These are phyloP conservation scores for Yamadazyma sp. DNA, from an alignment of 805 yeast genomes.

Conservation along the genomic window DNA sequence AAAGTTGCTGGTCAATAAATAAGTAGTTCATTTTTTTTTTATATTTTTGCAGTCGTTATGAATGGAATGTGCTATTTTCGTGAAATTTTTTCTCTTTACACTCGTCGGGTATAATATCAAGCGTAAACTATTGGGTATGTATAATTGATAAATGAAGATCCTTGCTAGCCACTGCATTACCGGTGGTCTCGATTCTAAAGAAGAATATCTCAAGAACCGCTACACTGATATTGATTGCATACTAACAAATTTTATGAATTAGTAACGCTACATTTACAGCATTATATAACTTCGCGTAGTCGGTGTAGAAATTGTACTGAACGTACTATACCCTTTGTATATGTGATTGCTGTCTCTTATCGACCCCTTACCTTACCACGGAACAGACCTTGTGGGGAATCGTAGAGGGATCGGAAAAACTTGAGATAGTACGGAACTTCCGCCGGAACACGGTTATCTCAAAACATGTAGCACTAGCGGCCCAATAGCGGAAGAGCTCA, in stretches of 20 bases:
- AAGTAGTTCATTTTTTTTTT: no score
- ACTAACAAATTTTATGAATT: no score
- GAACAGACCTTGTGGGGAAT: no score
- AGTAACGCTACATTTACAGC: no score
- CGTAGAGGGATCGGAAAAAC: slow-evolving; percentile 2
- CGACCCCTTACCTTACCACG: no score
- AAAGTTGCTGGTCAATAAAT: slow-evolving; percentile 15
- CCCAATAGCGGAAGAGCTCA: no score
- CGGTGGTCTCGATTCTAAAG: slow-evolving; percentile 19
- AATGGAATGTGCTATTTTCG: neutral
- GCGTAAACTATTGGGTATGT: slow-evolving; percentile 4
- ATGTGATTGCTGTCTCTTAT: no score
- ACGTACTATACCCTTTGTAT: no score
- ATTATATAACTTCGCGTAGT: neutral
- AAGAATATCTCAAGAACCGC: slow-evolving; percentile 33
- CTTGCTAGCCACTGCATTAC: slow-evolving; percentile 20
- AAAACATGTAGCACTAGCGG: no score
- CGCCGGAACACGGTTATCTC: slow-evolving; percentile 7
- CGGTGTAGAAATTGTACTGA: no score
- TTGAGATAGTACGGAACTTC: slow-evolving; percentile 7
- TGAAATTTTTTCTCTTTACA: neutral
- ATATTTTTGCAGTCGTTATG: no score
- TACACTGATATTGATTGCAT: slow-evolving; percentile 27
- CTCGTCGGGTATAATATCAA: neutral
- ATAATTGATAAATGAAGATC: slow-evolving; percentile 21